Base-by-base conservation (phyloP, 2,329 filamentous ascomycete species). In the Colletotrichum sp. region DNA sequence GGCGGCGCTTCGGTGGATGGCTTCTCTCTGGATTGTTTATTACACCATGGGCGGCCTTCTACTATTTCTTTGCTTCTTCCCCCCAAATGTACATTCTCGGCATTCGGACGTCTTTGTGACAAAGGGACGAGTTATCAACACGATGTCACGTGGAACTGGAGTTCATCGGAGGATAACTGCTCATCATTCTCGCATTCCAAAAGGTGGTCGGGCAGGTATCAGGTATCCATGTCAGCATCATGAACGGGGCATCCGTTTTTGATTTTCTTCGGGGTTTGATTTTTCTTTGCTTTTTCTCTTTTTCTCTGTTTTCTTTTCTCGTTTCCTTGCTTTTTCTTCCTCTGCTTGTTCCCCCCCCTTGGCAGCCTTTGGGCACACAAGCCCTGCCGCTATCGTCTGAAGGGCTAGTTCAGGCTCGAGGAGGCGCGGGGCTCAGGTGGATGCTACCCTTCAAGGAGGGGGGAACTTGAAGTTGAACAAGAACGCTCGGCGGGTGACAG, bases 191-290 rank as follows among this genome's bases (percentile, higher is more conserved):
- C 48, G 59, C 67, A 67, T 71, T 75, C 64, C 72, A 73, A 72
- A 52, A 75, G 63, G 57, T 68, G 57, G 70, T 68, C 61, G 70
- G 70, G 69, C 63, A 68, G 73, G 64, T 67, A 67, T 77, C 72
- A 73, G 67, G 72, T 71, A 71, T 72, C 72, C 65, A 75, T 72
- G 48, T 73, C 73, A 70, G 67, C 34, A 67, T 60, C 55, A 32
- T 36, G 55, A 77, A 77, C 52, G 43, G 32, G 76, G 67, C 66
- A 69, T 74, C 71, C 32, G 28, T 63, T 73, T 64, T 66, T 72
- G 36, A 67, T 74, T 72, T 69, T 65, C 66, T 34, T 66, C 70
- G 75, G 72, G 74, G 57, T 74, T 77, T 73, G 39, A 64, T 67
- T 69, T 60, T 67, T 68, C n/a, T 21, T 66, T 67, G 28, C 39